These are phyloP conservation scores for Ogataea philodendri DNA, from an alignment of 805 yeast genomes.

Conservation along the genomic window DNA sequence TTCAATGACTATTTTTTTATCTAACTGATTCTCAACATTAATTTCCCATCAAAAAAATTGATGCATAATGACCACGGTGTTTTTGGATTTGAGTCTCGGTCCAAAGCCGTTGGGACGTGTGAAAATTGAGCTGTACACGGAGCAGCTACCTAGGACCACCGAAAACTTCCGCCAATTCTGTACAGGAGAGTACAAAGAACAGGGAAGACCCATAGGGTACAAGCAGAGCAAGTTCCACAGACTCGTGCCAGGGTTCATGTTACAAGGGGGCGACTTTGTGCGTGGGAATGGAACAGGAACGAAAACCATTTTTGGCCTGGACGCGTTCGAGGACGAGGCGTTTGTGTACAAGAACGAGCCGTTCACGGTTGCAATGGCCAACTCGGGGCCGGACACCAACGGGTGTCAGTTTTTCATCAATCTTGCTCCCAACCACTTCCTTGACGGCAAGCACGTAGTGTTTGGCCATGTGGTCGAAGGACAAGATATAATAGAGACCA, in stretches of 20 bases:
- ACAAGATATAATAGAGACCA: constrained; percentile 30
- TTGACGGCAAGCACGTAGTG: constrained; percentile 49
- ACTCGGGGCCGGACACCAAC: constrained; percentile 44
- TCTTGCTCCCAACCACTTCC: constrained; percentile 33
- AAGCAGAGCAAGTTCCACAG: constrained; percentile 40
- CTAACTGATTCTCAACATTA: too few species aligned
- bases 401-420: constrained; percentile 48
- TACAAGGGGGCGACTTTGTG: constrained; percentile 35
- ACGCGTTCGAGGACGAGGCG: constrained; percentile 44
- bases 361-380: constrained; percentile 39
- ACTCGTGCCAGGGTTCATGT: constrained; percentile 43
- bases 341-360: constrained; percentile 34
- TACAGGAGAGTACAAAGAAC: constrained; percentile 45
- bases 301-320: constrained; percentile 39
- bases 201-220: constrained; percentile 44
- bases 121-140: constrained; percentile 42
- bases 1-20: too few species aligned
- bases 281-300: constrained; percentile 46
- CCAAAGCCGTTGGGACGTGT: constrained; percentile 40
- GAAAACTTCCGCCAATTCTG: constrained; percentile 55
- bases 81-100: constrained; percentile 34
- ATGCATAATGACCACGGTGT: constrained; percentile 8
- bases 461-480: constrained; percentile 50
- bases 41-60: constrained; percentile 5
- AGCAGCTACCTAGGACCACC: constrained; percentile 42